phyloP scores from a whole-genome alignment of 805 yeast genomes.

The Ogataea haglerorum region DNA sequence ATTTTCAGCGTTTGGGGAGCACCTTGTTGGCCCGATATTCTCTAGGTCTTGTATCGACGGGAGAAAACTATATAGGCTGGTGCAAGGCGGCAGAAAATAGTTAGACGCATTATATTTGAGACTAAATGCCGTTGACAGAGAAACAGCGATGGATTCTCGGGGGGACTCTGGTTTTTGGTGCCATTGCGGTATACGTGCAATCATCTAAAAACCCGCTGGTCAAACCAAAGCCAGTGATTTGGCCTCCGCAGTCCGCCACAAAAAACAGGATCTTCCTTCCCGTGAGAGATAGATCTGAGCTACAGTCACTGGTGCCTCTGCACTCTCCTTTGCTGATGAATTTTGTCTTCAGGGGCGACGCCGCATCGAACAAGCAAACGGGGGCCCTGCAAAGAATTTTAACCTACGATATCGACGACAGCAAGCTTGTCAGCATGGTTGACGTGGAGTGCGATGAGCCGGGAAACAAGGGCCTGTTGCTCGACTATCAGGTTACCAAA shows the following conservation, averaged over 20 bases:
- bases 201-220: constrained; percentile 27
- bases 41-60: not conserved
- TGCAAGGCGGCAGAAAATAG: constrained; percentile 1
- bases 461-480: constrained; percentile 55
- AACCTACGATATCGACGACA: constrained; percentile 38
- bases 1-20: not conserved
- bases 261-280: constrained; percentile 47
- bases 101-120: constrained; percentile 1
- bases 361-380: constrained; percentile 58
- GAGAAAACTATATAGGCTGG: not conserved
- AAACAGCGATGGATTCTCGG: constrained; percentile 31
- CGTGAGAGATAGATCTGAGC: constrained; percentile 54
- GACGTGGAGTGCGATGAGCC: constrained; percentile 69
- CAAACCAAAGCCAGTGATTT: constrained; percentile 31
- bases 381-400: constrained; percentile 55
- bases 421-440: constrained; percentile 53
- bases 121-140: constrained; percentile 22
- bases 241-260: constrained; percentile 34
- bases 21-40: not conserved
- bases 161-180: constrained; percentile 26
- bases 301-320: constrained; percentile 50
- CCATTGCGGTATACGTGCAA: constrained; percentile 26
- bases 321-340: constrained; percentile 65
- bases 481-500: constrained; percentile 48
- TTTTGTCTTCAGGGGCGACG: constrained; percentile 67